These are phyloP conservation scores for Curvularia hawaiiensis DNA, from an alignment of 2,329 filamentous ascomycete genomes.

Conservation along the genomic window DNA sequence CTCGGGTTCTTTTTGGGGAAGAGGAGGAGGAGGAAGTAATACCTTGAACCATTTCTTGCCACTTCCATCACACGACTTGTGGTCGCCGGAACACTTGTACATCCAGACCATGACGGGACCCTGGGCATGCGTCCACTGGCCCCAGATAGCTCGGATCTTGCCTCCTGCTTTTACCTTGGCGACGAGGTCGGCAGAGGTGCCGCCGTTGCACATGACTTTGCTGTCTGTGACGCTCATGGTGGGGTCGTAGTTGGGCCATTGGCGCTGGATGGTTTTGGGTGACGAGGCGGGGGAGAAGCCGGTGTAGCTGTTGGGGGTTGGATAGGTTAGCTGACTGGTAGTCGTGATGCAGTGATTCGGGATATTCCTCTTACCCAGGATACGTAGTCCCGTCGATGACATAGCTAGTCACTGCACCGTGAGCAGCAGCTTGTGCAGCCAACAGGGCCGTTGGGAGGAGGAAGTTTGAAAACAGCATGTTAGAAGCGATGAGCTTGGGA, in stretches of 20 bases:
- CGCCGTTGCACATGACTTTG: conserved; percentile 63
- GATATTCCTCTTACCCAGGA: conserved; percentile 29
- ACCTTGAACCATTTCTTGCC: conserved; percentile 63
- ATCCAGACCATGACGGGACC: conserved; percentile 64
- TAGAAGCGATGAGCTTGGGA: conserved; percentile 1
- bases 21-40: neutral
- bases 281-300: conserved; percentile 57
- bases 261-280: conserved; percentile 61
- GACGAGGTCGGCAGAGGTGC: conserved; percentile 45
- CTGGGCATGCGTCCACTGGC: conserved; percentile 64
- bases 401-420: conserved; percentile 46
- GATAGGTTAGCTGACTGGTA: conserved; percentile 11
- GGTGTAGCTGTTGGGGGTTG: conserved; percentile 53
- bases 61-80: conserved; percentile 58
- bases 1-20: neutral
- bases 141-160: conserved; percentile 59
- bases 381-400: conserved; percentile 42
- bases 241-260: conserved; percentile 64
- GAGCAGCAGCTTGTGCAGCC: conserved; percentile 38
- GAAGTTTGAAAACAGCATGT: conserved; percentile 47
- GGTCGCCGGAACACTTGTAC: conserved; percentile 56
- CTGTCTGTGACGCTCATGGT: conserved; percentile 55
- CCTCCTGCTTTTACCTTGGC: conserved; percentile 57
- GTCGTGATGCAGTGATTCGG: too few relatives aligned
- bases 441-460: conserved; percentile 42